Evolutionary conservation across 2,329 filamentous ascomycete genomes (phyloP), one percentile per base, ranked within the genome.

Genomic region (Penicillium sp.): DNA sequence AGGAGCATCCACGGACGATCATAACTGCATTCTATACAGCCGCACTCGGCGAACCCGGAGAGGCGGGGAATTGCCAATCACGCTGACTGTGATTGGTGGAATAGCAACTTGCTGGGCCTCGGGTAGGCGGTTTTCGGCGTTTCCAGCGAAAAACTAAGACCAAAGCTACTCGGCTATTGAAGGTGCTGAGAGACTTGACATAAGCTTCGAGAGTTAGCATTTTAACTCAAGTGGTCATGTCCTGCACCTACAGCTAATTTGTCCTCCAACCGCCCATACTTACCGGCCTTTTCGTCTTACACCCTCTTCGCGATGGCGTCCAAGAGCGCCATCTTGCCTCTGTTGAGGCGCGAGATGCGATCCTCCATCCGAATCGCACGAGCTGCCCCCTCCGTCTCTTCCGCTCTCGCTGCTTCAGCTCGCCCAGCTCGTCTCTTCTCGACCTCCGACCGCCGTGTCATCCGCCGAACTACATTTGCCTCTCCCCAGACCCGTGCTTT

Each of bases 301-400:
- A 25, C 51, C 53, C 8, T 14, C 4, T 33, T 6, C 57, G 55
- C 59, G 49, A 78, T 78, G 77, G 75, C 75, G 59, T 78, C 76
- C 31, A 78, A 73, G 71, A 64, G 69, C 58, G 69, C 72, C 45
- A 66, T 73, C 42, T 59, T 75, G 64, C 75, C 76, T 72, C 71
- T 78, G 50, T 53, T 78, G 70, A 76, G 75, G 70, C 73, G 75
- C 42, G 72, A 77, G 60, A 58, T 75, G 48, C 72, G 70, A 49
- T 65, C 68, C 13, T 64, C 69, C 37, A 61, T 63, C 35, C 70
- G 70, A 46, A 62, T 73, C 26, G 66, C 71, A 53, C 68, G 67
- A 58, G 60, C 65, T 42, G 63, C 55, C 51, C 57, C 69, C 23
- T 66, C 66, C 43, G 31, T 69, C 33, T 58, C 61, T 54, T 57